These are phyloP conservation scores for Bipolaris gigantea DNA, from an alignment of 2,329 filamentous ascomycete species.

Conservation along the genomic window DNA sequence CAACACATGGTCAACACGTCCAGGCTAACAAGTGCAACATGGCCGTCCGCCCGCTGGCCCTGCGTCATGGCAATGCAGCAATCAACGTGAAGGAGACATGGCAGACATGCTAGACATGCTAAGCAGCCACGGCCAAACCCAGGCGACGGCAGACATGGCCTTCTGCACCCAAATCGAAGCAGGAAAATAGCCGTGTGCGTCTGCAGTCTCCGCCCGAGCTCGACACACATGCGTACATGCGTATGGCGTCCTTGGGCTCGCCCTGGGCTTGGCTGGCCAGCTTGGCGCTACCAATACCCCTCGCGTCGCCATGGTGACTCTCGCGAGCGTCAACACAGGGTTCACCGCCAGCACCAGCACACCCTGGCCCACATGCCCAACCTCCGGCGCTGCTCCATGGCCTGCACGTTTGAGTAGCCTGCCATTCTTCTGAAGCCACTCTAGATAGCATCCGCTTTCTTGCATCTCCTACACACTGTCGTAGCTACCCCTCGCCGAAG, in stretches of 20 bases:
- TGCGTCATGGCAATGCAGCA: slow-evolving; percentile 2
- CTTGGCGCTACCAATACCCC: slow-evolving; percentile 19
- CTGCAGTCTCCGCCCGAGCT: neutral
- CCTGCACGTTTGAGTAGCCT: slow-evolving; percentile 18
- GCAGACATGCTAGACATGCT: neutral
- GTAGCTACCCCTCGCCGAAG: slow-evolving; percentile 22
- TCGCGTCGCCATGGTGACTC: slow-evolving; percentile 30
- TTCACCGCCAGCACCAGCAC: slow-evolving; percentile 18
- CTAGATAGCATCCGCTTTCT: slow-evolving; percentile 21
- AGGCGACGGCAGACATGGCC: neutral
- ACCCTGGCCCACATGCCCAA: slow-evolving; percentile 28
- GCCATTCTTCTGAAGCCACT: slow-evolving; percentile 22
- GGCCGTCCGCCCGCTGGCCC: neutral
- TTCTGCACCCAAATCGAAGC: neutral
- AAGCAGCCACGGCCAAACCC: neutral
- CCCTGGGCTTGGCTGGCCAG: slow-evolving; percentile 7
- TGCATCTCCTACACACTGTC: slow-evolving; percentile 12
- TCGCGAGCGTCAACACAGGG: slow-evolving; percentile 25
- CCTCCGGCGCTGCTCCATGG: slow-evolving; percentile 27
- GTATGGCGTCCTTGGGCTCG: neutral
- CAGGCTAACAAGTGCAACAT: neutral
- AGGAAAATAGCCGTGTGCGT: slow-evolving; percentile 1
- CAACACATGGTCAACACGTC: neutral
- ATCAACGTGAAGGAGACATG: neutral
- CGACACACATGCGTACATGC: no score